Base-by-base conservation (phyloP, 768 basidiomycete species). In the Coprinopsis cinerea region DNA sequence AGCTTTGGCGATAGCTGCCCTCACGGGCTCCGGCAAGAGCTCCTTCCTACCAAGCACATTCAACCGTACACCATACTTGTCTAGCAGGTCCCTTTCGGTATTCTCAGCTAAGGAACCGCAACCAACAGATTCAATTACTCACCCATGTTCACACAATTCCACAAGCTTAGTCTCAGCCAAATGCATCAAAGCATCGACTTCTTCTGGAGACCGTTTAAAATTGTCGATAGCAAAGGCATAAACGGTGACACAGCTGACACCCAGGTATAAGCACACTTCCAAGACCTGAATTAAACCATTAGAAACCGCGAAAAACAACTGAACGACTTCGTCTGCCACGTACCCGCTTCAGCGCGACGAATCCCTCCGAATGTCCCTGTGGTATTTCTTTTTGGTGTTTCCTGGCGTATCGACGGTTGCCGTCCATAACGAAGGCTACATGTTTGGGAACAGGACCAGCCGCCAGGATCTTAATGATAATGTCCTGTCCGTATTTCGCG, bases 181-280 rank as follows among this genome's bases (percentile, higher is more conserved):
- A n/a, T 70, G 64, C 92, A 99, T 92, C 57, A 98, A 74, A 1
- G 82, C 81, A 22, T 86, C 81, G 1, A 99, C 92, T 64, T 99
- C 96, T 3, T 85, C 84, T 47, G 78, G 71, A 0, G 86, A 77
- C 18, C 96, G 79, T 53, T 89, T 89, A 70, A 98, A 98, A 68
- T 98, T 99, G 59, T 98, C 95, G 53, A 98, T 92, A 1, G 93
- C 81, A 67, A 99, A 99, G n/a, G 92, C 92, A 59, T 95, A 99
- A n/a, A 86, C 89, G 1, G 91, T 85, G 22, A 98, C 92, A 52
- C 87, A 92, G 52, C 71, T 76, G 42, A 99, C 76, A 11, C 81
- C 70, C n/a, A 99, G 75, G 1, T 77, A 72, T 18, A 95, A 69
- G 58, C 94, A 94, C 24, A 93, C 74, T 63, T 93, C 90, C 15